Evolutionary conservation across 306 rosid genomes (phyloP).

Genomic region (Castanea crenata): DNA sequence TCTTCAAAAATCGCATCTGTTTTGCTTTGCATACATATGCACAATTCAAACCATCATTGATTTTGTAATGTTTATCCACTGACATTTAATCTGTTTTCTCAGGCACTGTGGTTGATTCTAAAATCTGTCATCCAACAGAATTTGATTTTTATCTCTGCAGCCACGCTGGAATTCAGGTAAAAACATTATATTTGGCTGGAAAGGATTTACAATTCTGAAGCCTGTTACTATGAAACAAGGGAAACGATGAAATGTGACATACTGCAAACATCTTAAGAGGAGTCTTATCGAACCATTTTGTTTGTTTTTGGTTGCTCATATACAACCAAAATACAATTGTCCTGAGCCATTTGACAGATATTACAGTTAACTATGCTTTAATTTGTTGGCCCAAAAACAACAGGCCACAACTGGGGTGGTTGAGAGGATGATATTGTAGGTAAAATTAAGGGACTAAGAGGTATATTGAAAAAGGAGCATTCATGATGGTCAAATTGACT

Average conservation of each 20-base stretch:
- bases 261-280: neutral
- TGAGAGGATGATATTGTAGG: neutral
- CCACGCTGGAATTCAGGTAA: conserved; percentile 92
- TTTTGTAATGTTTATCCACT: neutral
- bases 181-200: neutral
- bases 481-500: neutral
- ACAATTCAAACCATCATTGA: neutral
- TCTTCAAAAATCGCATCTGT: neutral
- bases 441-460: neutral
- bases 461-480: neutral
- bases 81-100: conserved; percentile 21
- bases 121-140: conserved; percentile 91
- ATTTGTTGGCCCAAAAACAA: neutral
- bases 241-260: neutral
- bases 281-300: neutral
- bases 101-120: conserved; percentile 89
- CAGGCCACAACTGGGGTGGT: neutral
- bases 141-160: conserved; percentile 95
- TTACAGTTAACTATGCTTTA: neutral
- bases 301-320: neutral
- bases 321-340: neutral
- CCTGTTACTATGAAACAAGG: neutral
- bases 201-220: neutral
- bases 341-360: neutral
- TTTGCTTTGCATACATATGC: neutral